phyloP scores from a whole-genome alignment of 345 rosid species.

The Euclidium syriacum region DNA sequence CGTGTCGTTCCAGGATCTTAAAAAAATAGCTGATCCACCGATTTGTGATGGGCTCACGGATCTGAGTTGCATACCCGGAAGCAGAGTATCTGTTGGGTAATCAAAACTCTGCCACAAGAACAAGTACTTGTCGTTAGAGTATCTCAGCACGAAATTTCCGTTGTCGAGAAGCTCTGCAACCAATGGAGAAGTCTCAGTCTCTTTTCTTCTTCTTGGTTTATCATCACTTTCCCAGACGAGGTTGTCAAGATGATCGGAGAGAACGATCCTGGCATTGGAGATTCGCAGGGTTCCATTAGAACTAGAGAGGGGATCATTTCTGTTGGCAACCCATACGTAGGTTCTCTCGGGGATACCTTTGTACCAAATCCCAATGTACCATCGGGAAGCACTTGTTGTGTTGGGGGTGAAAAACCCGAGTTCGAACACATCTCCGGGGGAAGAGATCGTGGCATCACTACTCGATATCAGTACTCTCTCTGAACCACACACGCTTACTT shows the following conservation, averaged over 20 bases:
- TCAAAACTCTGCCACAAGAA: conserved; percentile 72
- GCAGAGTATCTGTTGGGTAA: conserved; percentile 56
- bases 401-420: conserved; percentile 54
- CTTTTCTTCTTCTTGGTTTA: no score
- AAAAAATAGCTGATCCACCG: no score
- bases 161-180: conserved; percentile 41
- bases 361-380: conserved; percentile 75
- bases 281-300: conserved; percentile 38
- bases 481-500: no score
- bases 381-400: conserved; percentile 21
- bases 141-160: conserved; percentile 58
- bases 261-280: conserved; percentile 22
- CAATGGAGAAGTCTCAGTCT: conserved; percentile 34
- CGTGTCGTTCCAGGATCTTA: no score
- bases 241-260: conserved; percentile 22
- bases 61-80: conserved; percentile 64
- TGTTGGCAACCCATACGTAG: conserved; percentile 76
- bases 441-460: no score
- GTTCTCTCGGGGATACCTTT: conserved; percentile 38
- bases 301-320: conserved; percentile 49
- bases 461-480: no score
- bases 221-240: conserved; percentile 35
- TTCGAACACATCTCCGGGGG: conserved; percentile 44
- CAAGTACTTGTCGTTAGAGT: conserved; percentile 12
- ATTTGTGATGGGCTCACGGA: no score